Conservation (phyloP, 2,329 filamentous ascomycete genomes). For the Pseudocercospora fijiensis region DNA sequence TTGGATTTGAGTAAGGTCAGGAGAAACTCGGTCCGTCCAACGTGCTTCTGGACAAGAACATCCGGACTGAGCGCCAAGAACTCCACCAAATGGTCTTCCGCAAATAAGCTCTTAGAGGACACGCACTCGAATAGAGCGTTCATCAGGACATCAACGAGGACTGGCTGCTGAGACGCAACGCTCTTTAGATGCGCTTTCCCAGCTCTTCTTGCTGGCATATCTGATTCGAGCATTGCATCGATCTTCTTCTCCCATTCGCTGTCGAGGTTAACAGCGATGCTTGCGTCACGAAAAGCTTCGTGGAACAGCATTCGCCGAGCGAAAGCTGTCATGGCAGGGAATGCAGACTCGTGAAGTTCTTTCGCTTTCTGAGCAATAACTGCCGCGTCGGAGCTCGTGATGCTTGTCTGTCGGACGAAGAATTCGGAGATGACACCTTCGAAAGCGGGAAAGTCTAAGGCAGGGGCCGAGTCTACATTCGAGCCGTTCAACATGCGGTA, state of each 20-base stretch:
- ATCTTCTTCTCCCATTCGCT: conserved; percentile 83
- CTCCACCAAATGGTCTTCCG: conserved; percentile 47
- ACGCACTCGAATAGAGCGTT: conserved; percentile 29
- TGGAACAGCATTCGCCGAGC: conserved; percentile 58
- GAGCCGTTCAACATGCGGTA: conserved; percentile 60
- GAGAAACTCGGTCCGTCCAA: conserved; percentile 53
- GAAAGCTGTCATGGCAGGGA: conserved; percentile 33
- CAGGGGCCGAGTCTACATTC: conserved; percentile 27
- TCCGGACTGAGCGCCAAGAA: conserved; percentile 58
- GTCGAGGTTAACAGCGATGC: conserved; percentile 52
- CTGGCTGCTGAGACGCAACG: conserved; percentile 42
- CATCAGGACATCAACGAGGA: conserved; percentile 31
- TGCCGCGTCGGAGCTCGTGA: conserved; percentile 30
- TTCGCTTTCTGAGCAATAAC: conserved; percentile 25
- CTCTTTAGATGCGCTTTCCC: conserved; percentile 55
- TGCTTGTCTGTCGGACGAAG: conserved; percentile 39
- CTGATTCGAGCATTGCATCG: conserved; percentile 68
- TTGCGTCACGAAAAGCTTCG: conserved; percentile 51
- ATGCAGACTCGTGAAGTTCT: conserved; percentile 28
- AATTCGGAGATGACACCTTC: conserved; percentile 47
- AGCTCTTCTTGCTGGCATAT: conserved; percentile 61
- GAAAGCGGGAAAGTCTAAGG: conserved; percentile 46
- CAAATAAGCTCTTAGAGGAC: conserved; percentile 36
- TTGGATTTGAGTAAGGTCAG: conserved; percentile 67
- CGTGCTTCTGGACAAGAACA: conserved; percentile 52